A percentile compares a stretch with the other conserved stretches of the same genome.
Conservation (phyloP, 345 rosid species). For the Salix brachista region DNA sequence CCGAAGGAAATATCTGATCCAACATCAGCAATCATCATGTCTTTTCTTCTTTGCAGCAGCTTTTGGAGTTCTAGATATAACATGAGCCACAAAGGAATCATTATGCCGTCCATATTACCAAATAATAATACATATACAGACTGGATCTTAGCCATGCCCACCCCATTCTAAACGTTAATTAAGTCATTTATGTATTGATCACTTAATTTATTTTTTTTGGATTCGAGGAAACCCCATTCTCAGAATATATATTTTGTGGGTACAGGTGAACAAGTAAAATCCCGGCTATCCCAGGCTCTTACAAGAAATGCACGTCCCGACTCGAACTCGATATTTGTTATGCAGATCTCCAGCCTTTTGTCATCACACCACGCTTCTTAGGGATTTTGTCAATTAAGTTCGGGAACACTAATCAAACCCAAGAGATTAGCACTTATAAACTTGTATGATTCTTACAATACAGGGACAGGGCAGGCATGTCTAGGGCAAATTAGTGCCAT, state of each 20-base stretch:
- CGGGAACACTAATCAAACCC: no score
- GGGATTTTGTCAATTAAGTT: no score
- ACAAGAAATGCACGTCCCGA: no score
- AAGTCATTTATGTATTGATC: no score
- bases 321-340: no score
- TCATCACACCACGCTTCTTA: no score
- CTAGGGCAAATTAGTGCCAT: constrained; percentile 7
- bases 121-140: constrained; percentile 24
- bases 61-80: constrained; percentile 50
- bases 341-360: no score
- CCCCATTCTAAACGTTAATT: background rate
- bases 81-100: constrained; percentile 43
- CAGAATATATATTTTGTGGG: no score
- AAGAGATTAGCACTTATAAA: background rate
- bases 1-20: constrained; percentile 25
- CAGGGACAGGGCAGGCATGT: constrained; percentile 35
- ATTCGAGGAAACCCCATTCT: no score
- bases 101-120: constrained; percentile 44
- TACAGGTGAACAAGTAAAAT: no score
- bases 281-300: no score
- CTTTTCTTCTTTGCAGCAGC: constrained; percentile 38
- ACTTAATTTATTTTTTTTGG: no score
- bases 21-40: constrained; percentile 53
- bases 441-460: constrained; percentile 17
- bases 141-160: constrained; percentile 20